Base-by-base conservation (phyloP, 768 basidiomycete species). In the Leccinum disarticulatum region DNA sequence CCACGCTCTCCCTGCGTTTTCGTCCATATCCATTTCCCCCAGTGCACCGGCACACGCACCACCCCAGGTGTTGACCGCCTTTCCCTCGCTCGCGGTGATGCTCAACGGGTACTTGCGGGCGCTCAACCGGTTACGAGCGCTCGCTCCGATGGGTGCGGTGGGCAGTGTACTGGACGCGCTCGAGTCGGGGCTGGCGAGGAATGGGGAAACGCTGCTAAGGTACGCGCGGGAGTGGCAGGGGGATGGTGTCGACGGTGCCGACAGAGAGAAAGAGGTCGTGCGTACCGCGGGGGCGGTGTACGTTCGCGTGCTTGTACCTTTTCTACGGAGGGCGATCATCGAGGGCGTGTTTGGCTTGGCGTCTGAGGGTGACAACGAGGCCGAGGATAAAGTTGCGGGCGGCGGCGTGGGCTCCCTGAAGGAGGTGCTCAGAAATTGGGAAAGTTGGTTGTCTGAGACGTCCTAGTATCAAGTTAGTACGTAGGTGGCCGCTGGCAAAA, bases 41-140 rank as follows among this genome's bases (percentile, higher is more conserved):
- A 65, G 70, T 28, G 75, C 80, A 14, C 43, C 43, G 19, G 75
- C 83, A 8, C 86, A 91, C 65, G 77, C 85, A 13, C 90, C 92
- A 0, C 92, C 93, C 0, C 81, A 86, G 30, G 74, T 86, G 48
- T 77, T 95, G 38, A 81, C 87, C 0, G 80, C 87, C 2, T 93
- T 88, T 66, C 87, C 91, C 3, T 87, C 90, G 0, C 77, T 96
- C 2, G 94, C 92, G 2, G 74, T 79, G 43, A 81, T 84, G 59
- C 81, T 87, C 46, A 97, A 98, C 67, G 81, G 85, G 3, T 74
- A 93, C 25, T 77, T 95, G 4, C 79, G 83, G 6, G 80, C 87
- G 1, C 76, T 98, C 48, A 98, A 98, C 71, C 81, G 86, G 3
- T 77, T 98, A 22, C 87, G 95, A 3, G 78, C 93, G 11, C 83